Conservation (phyloP, 805 yeast genomes). For the Ogataea kodamae region DNA sequence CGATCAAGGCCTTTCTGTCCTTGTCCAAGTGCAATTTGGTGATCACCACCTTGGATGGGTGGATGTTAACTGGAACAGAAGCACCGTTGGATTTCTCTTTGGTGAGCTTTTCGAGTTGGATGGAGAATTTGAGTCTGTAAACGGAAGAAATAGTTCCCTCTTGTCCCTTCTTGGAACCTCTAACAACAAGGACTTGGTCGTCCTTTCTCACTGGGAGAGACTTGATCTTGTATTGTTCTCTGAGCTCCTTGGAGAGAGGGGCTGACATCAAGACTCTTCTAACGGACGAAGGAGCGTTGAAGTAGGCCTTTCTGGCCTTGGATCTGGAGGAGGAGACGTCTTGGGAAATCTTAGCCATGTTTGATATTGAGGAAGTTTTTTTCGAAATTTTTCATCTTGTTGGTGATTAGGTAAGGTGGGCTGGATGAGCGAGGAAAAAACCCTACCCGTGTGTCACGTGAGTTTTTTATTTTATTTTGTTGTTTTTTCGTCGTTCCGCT, state of each 20-base stretch:
- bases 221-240: conserved; percentile 94
- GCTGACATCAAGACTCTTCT: conserved; percentile 96
- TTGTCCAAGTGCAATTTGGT: conserved; percentile 97
- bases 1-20: conserved; percentile 97
- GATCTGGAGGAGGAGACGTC: conserved; percentile 99
- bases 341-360: conserved; percentile 36
- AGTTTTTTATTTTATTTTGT: not conserved
- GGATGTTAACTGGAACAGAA: conserved; percentile 93
- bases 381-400: conserved; percentile 7
- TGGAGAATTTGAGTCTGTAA: conserved; percentile 96
- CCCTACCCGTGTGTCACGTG: conserved; percentile 4
- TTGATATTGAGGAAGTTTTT: conserved; percentile 7
- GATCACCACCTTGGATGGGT: conserved; percentile 98
- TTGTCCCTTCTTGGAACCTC: conserved; percentile 99
- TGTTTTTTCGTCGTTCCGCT: conserved; percentile 1
- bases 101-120: conserved; percentile 96
- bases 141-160: conserved; percentile 98
- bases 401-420: conserved; percentile 7
- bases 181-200: conserved; percentile 91
- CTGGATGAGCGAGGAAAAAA: not conserved
- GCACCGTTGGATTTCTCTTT: conserved; percentile 98
- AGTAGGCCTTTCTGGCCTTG: conserved; percentile 99
- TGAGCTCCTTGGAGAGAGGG: conserved; percentile 98
- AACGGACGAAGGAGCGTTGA: conserved; percentile 93
- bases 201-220: conserved; percentile 97